Evolutionary conservation across 1,284 basidiomycete genomes (phyloP).

Genomic region (Thecaphora frezii): DNA sequence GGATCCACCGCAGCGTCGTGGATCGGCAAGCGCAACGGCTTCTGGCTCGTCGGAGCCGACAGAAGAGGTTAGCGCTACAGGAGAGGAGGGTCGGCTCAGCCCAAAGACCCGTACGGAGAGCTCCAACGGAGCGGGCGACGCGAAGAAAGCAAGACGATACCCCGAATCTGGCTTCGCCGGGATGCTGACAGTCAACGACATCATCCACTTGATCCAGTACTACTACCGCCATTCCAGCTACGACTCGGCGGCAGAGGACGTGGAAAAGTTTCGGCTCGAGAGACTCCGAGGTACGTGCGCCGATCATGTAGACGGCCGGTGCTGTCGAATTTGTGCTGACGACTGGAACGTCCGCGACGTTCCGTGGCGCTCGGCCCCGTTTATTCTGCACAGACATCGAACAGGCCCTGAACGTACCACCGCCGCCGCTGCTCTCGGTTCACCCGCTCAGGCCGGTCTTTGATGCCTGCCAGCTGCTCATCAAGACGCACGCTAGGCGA

Average conservation of each 20-base stretch:
- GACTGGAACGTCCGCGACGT: too few relatives aligned
- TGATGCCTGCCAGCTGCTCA: conserved; percentile 85
- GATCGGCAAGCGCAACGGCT: too few relatives aligned
- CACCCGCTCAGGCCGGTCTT: conserved; percentile 82
- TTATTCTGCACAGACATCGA: conserved; percentile 87
- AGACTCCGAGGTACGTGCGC: conserved; percentile 17
- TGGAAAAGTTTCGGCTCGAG: conserved; percentile 90
- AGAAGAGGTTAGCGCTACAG: neutral
- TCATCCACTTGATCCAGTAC: conserved; percentile 58
- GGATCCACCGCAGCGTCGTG: too few relatives aligned
- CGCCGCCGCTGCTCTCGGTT: conserved; percentile 85
- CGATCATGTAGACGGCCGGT: too few relatives aligned
- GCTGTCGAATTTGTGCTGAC: too few relatives aligned
- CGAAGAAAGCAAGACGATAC: neutral
- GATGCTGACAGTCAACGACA: conserved; percentile 58
- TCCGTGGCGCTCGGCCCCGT: too few relatives aligned
- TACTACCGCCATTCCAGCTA: conserved; percentile 63
- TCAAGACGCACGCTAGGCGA: conserved; percentile 91
- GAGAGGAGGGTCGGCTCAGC: conserved; percentile 8
- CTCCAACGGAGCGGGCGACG: neutral
- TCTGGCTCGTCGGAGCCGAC: too few relatives aligned
- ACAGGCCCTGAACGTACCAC: conserved; percentile 83
- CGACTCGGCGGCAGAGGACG: conserved; percentile 83
- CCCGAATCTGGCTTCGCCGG: conserved; percentile 50
- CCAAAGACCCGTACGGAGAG: conserved; percentile 4